Evolutionary conservation across 768 basidiomycete genomes (phyloP).

Genomic region (Gymnopilus junonius): DNA sequence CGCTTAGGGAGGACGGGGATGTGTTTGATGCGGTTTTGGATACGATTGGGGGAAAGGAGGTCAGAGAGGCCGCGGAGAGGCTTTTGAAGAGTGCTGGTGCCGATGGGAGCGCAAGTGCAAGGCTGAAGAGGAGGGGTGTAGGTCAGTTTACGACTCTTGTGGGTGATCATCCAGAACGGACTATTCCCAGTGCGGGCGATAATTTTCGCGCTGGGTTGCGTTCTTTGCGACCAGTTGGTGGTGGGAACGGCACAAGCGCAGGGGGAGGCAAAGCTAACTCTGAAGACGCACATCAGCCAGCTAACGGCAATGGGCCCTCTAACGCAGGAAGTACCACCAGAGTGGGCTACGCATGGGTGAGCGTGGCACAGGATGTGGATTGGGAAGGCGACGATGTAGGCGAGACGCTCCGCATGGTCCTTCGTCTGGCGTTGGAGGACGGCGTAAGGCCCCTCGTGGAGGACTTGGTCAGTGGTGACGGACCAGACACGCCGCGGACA

Average conservation of each 20-base stretch:
- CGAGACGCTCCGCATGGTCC: constrained; percentile 45
- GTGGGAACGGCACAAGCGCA: not conserved
- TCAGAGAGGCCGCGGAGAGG: constrained; percentile 76
- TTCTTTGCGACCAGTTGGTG: constrained; percentile 47
- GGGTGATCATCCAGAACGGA: constrained; percentile 67
- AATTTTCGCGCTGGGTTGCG: constrained; percentile 76
- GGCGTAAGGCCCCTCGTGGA: constrained; percentile 51
- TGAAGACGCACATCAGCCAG: not conserved
- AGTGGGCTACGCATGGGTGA: constrained; percentile 85
- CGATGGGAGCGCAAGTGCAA: not conserved
- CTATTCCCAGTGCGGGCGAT: constrained; percentile 72
- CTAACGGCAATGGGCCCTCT: not conserved
- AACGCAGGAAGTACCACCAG: constrained; percentile 35
- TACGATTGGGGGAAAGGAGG: constrained; percentile 76
- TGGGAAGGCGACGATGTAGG: constrained; percentile 81
- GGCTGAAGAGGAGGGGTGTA: constrained; percentile 17
- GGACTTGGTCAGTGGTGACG: constrained; percentile 24
- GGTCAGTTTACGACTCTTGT: constrained; percentile 82
- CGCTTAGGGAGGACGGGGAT: constrained; percentile 55
- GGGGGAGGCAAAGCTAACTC: constrained; percentile 9
- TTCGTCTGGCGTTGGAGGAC: constrained; percentile 45
- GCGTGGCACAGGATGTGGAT: constrained; percentile 78
- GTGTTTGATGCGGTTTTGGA: constrained; percentile 84
- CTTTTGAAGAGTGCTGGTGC: constrained; percentile 50
- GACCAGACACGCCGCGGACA: constrained; percentile 30